phyloP scores from a whole-genome alignment of 768 basidiomycete genomes.

The Pulveroboletus sp. region DNA sequence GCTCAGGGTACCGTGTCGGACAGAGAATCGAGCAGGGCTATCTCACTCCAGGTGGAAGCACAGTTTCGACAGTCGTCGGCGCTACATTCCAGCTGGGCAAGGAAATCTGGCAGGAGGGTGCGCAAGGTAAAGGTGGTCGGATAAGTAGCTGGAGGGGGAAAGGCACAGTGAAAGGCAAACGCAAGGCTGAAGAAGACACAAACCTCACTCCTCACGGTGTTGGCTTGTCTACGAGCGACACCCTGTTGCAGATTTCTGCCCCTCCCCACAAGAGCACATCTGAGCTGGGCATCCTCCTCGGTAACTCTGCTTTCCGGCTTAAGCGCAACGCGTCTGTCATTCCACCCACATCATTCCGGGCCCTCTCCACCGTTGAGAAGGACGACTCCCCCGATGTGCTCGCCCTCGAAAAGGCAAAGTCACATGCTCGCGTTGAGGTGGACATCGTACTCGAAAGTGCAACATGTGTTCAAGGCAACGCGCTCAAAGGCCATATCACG shows the following conservation, averaged over 20 bases:
- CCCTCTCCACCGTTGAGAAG: slow-evolving; percentile 1
- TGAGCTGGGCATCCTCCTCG: slow-evolving; percentile 60
- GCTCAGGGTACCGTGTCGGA: slow-evolving; percentile 38
- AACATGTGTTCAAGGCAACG: slow-evolving; percentile 73
- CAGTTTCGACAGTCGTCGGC: slow-evolving; percentile 9
- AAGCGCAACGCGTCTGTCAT: slow-evolving; percentile 48
- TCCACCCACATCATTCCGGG: slow-evolving; percentile 19
- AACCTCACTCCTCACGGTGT: slow-evolving; percentile 9
- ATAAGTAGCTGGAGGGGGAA: slow-evolving; percentile 15
- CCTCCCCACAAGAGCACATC: slow-evolving; percentile 46
- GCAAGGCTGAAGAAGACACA: slow-evolving; percentile 4
- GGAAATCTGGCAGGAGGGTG: slow-evolving; percentile 21
- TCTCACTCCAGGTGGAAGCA: slow-evolving; percentile 30
- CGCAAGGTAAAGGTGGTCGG: neutral
- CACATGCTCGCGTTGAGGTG: slow-evolving; percentile 72
- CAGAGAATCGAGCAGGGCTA: slow-evolving; percentile 33
- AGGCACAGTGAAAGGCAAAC: slow-evolving; percentile 5
- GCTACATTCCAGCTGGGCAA: slow-evolving; percentile 14
- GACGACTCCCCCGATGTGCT: slow-evolving; percentile 29
- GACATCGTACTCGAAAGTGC: slow-evolving; percentile 76
- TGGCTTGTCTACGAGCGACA: slow-evolving; percentile 43
- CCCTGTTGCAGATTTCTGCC: slow-evolving; percentile 49
- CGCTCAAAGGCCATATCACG: slow-evolving; percentile 64
- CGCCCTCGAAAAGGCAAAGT: slow-evolving; percentile 65
- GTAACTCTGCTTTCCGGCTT: slow-evolving; percentile 53